Evolutionary conservation across 2,329 filamentous ascomycete genomes (phyloP).

Genomic region (Aspergillus proliferans): DNA sequence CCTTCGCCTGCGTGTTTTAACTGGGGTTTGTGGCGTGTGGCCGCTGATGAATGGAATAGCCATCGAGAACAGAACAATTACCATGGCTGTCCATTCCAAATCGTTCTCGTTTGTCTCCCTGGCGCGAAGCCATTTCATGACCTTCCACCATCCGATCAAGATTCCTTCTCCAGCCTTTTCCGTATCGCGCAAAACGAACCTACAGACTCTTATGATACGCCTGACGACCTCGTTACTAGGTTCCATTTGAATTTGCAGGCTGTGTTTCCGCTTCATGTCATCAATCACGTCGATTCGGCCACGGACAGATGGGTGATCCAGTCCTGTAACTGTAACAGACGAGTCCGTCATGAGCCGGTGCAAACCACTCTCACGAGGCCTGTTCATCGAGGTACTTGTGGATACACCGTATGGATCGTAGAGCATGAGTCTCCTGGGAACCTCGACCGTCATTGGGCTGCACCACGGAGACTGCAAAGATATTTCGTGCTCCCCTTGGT

Average conservation of each 20-base stretch:
- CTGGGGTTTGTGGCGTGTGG: slow-evolving; percentile 24
- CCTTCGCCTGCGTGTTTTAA: slow-evolving; percentile 36
- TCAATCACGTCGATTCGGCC: slow-evolving; percentile 64
- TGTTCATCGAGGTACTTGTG: slow-evolving; percentile 45
- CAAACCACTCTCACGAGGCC: slow-evolving; percentile 49
- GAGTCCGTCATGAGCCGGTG: slow-evolving; percentile 41
- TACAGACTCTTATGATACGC: slow-evolving; percentile 56
- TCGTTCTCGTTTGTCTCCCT: slow-evolving; percentile 46
- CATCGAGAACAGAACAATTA: slow-evolving; percentile 58
- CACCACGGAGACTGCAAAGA: slow-evolving; percentile 73
- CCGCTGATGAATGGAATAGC: slow-evolving; percentile 53
- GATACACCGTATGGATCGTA: slow-evolving; percentile 57
- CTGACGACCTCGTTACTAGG: slow-evolving; percentile 58
- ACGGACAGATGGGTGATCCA: slow-evolving; percentile 53
- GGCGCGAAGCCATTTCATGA: slow-evolving; percentile 60
- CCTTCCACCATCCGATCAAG: slow-evolving; percentile 66
- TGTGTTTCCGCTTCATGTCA: slow-evolving; percentile 56
- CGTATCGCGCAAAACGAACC: slow-evolving; percentile 56
- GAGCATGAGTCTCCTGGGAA: slow-evolving; percentile 53
- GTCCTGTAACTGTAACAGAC: slow-evolving; percentile 40
- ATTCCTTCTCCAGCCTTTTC: slow-evolving; percentile 54
- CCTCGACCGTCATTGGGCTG: slow-evolving; percentile 58
- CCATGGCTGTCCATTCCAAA: slow-evolving; percentile 63
- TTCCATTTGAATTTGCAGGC: slow-evolving; percentile 61
- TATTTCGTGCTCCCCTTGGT: slow-evolving; percentile 58